A percentile compares a stretch with the other conserved stretches of the same genome.
Conservation (phyloP, 2,329 filamentous ascomycete genomes). For the Phyllosticta citribraziliensis region DNA sequence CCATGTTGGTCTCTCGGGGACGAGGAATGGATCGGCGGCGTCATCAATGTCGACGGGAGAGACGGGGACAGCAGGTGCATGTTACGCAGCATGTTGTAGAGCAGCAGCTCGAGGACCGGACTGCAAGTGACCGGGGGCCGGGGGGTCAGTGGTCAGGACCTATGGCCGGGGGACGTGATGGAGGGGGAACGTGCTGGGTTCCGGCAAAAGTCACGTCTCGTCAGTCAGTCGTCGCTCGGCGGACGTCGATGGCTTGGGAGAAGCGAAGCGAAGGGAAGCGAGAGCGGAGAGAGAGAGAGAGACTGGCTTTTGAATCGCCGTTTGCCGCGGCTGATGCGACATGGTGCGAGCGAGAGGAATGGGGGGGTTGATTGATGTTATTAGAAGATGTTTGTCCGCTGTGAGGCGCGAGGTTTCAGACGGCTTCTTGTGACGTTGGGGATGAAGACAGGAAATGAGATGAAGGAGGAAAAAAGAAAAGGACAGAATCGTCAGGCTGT, state of each 20-base stretch:
- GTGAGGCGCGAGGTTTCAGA: conserved; percentile 6
- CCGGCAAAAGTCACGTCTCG: background rate
- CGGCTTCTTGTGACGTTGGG: conserved; percentile 4
- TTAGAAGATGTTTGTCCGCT: background rate
- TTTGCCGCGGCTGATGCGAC: conserved; percentile 8
- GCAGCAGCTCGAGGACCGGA: background rate
- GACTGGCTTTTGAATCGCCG: background rate
- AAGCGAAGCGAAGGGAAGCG: background rate
- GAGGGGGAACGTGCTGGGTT: background rate
- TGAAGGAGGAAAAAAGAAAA: too few relatives aligned
- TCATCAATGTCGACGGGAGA: background rate
- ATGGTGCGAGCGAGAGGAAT: background rate
- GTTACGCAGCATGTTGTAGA: background rate
- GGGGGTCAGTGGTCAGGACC: too few relatives aligned
- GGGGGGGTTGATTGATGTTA: too few relatives aligned
- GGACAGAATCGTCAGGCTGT: background rate
- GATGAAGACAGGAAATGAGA: too few relatives aligned
- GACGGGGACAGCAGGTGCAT: background rate
- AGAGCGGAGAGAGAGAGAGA: background rate
- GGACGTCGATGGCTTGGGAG: conserved; percentile 1
- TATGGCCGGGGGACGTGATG: background rate
- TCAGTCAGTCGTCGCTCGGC: too few relatives aligned
- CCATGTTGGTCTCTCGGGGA: background rate
- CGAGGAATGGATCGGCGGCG: background rate
- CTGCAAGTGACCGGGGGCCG: too few relatives aligned